Percentiles rank a stretch among this genome's conserved stretches.
Conservation (phyloP, 2,329 filamentous ascomycete species). For the Fusarium sp. region DNA sequence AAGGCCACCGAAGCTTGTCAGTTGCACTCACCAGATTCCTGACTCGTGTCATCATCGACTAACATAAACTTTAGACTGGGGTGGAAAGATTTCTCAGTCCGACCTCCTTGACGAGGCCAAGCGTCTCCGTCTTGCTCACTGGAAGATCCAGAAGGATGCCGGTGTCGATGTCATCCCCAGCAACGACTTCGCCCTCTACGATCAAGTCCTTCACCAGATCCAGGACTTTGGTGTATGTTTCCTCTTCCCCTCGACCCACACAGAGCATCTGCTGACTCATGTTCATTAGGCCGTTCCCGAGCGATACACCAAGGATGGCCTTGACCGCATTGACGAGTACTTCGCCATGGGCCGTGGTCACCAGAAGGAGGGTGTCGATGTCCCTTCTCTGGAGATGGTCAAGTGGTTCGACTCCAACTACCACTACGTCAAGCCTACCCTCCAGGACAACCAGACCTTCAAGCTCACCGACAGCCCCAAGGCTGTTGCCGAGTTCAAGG, state of each 20-base stretch:
- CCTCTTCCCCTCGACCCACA: not conserved
- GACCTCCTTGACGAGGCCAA: constrained; percentile 96
- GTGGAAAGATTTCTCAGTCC: constrained; percentile 90
- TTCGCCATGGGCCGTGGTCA: constrained; percentile 99
- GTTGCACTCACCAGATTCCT: constrained; percentile 58
- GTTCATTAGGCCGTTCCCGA: constrained; percentile 81
- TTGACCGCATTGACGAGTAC: constrained; percentile 93
- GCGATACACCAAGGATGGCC: constrained; percentile 91
- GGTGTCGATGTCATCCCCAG: constrained; percentile 97
- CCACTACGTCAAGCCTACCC: constrained; percentile 99
- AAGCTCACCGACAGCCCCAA: constrained; percentile 89
- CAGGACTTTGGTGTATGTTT: constrained; percentile 91
- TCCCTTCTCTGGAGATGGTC: constrained; percentile 97
- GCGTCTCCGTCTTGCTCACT: constrained; percentile 95
- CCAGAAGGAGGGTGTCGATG: constrained; percentile 94
- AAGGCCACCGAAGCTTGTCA: constrained; percentile 96
- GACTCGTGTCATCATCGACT: constrained; percentile 28
- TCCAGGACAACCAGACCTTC: constrained; percentile 97
- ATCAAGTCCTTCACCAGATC: constrained; percentile 97
- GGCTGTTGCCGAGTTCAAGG: constrained; percentile 92
- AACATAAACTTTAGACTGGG: constrained; percentile 72
- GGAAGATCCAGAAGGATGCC: constrained; percentile 99
- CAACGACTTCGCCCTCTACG: constrained; percentile 99
- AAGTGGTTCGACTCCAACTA: constrained; percentile 99
- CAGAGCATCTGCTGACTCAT: constrained; percentile 27